Evolutionary conservation across 768 basidiomycete genomes (phyloP).

Genomic region (Pleurotus salmoneostramineus): DNA sequence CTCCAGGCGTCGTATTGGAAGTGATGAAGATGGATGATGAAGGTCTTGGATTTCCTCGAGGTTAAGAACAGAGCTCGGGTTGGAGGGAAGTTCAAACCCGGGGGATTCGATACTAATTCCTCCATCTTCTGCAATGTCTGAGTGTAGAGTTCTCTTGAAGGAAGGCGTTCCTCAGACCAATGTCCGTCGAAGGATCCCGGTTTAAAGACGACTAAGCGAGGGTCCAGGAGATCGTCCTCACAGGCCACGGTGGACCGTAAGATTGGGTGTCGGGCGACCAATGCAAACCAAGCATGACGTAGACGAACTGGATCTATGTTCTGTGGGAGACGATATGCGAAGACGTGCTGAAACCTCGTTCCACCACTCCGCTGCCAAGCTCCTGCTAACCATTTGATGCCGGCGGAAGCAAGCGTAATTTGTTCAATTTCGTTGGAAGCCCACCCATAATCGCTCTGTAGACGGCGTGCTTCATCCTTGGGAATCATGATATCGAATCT

Average conservation of each 20-base stretch:
- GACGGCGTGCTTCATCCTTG: constrained; percentile 13
- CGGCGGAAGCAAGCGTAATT: constrained; percentile 21
- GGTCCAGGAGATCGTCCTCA: constrained; percentile 17
- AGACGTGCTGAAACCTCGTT: constrained; percentile 39
- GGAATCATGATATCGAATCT: constrained; percentile 3
- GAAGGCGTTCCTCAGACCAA: constrained; percentile 19
- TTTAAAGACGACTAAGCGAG: constrained; percentile 23
- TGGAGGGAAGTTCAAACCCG: constrained; percentile 16
- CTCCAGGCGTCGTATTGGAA: constrained; percentile 51
- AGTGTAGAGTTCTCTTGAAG: constrained; percentile 11
- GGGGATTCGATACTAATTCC: constrained; percentile 19
- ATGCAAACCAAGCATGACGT: constrained; percentile 29
- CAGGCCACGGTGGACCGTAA: constrained; percentile 40
- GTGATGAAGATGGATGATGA: constrained; percentile 36
- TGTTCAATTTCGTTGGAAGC: constrained; percentile 15
- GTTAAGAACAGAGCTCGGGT: constrained; percentile 20
- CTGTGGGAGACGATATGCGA: constrained; percentile 30
- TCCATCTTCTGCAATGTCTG: constrained; percentile 18
- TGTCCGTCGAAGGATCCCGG: constrained; percentile 8
- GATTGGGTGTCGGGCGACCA: constrained; percentile 31
- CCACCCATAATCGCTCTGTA: constrained; percentile 17
- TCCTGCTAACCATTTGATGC: constrained; percentile 34
- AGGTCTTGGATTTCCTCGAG: constrained; percentile 16
- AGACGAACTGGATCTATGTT: constrained; percentile 25
- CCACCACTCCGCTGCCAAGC: constrained; percentile 40